Evolutionary conservation across 164 flowering plant genomes (phyloP).

Genomic region (Annona cherimola): DNA sequence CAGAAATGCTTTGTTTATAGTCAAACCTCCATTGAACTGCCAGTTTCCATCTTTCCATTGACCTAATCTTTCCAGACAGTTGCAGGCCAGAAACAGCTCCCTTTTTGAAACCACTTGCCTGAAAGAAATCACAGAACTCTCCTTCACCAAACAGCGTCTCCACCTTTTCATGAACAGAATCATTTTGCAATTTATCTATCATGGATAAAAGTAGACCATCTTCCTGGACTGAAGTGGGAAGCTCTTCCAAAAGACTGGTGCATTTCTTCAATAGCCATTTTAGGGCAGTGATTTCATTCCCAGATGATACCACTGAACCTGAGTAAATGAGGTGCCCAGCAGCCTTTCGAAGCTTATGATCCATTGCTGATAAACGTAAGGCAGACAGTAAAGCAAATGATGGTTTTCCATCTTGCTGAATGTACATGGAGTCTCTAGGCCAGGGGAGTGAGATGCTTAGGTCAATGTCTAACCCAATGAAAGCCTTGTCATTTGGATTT

Average conservation of each 20-base stretch:
- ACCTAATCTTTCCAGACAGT: constrained; percentile 29
- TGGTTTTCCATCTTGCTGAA: constrained; percentile 70
- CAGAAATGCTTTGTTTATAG: constrained; percentile 54
- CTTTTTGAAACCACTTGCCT: constrained; percentile 20
- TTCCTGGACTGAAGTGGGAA: constrained; percentile 57
- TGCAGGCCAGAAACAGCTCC: constrained; percentile 6
- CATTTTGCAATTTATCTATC: constrained; percentile 34
- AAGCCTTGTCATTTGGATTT: constrained; percentile 80
- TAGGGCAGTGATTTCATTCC: constrained; percentile 64
- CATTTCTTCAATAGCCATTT: constrained; percentile 49
- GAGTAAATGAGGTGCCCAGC: constrained; percentile 66
- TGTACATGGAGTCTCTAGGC: constrained; percentile 61
- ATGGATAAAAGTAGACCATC: constrained; percentile 37
- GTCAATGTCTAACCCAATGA: constrained; percentile 47
- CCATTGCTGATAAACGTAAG: constrained; percentile 74
- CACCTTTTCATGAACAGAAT: constrained; percentile 10
- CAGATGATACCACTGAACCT: constrained; percentile 56
- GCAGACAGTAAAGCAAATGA: constrained; percentile 73
- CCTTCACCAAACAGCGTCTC: constrained; percentile 17
- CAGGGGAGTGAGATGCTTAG: constrained; percentile 46
- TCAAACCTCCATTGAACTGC: constrained; percentile 79
- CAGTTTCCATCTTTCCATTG: constrained; percentile 59
- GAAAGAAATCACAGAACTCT: constrained; percentile 42
- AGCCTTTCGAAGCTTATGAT: constrained; percentile 45
- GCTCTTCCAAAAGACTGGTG: constrained; percentile 27